A percentile compares a stretch with the other conserved stretches of the same genome.
Conservation (phyloP, 2,329 filamentous ascomycete species). For the Pyrenochaeta sp. region DNA sequence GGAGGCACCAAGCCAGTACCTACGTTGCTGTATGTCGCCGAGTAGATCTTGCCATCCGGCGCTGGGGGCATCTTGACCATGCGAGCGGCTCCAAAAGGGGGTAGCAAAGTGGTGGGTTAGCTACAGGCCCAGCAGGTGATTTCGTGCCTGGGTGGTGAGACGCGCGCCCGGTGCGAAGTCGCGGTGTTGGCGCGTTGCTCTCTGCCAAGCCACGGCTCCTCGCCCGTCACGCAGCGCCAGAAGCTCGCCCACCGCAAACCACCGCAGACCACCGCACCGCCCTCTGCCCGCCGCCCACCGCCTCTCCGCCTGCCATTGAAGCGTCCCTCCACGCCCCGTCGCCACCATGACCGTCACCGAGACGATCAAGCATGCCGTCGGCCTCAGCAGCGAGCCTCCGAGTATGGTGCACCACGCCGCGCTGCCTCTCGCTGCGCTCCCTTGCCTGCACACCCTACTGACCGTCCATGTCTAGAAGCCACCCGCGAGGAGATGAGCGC, state of each 20-base stretch:
- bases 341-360: conserved; percentile 55
- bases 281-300: conserved; percentile 26
- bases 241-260: too few relatives aligned
- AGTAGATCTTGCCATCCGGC: conserved; percentile 63
- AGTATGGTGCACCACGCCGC: conserved; percentile 38
- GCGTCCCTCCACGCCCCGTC: conserved; percentile 13
- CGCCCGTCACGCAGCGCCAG: too few relatives aligned
- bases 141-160: conserved; percentile 23
- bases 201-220: too few relatives aligned
- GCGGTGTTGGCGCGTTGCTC: conserved; percentile 17
- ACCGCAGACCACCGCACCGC: too few relatives aligned
- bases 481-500: conserved; percentile 94
- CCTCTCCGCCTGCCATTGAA: conserved; percentile 33
- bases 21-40: conserved; percentile 70
- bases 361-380: conserved; percentile 58
- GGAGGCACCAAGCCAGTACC: conserved; percentile 4
- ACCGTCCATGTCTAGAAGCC: conserved; percentile 64
- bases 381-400: conserved; percentile 48
- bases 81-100: conserved; percentile 6
- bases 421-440: conserved; percentile 19
- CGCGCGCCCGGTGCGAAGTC: conserved; percentile 15
- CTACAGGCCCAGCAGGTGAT: conserved; percentile 19
- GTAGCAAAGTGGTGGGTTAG: background rate
- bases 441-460: conserved; percentile 37
- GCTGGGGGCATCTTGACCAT: conserved; percentile 46